Evolutionary conservation across 2,329 filamentous ascomycete species (phyloP).

Genomic region (Lachnellula subtilissima): DNA sequence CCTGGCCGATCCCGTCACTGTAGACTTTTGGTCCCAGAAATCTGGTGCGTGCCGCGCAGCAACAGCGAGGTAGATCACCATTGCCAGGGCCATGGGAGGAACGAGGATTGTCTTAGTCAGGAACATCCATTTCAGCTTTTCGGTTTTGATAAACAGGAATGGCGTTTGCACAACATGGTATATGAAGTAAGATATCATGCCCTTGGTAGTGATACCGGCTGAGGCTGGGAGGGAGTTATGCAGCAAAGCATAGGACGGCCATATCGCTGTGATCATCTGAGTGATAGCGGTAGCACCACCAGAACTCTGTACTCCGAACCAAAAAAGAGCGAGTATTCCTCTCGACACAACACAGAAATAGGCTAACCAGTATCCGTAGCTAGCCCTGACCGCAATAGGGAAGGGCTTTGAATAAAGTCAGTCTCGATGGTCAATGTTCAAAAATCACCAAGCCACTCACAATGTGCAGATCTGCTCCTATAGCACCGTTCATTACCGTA

Average conservation of each 20-base stretch:
- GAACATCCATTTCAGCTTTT: slow-evolving; percentile 45
- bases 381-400: slow-evolving; percentile 9
- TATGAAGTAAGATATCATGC: slow-evolving; percentile 49
- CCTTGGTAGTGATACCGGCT: slow-evolving; percentile 47
- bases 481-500: slow-evolving; percentile 40
- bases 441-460: background rate
- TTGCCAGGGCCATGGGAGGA: slow-evolving; percentile 8
- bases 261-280: slow-evolving; percentile 40
- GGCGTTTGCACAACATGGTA: slow-evolving; percentile 11
- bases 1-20: slow-evolving; percentile 2
- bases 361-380: slow-evolving; percentile 10
- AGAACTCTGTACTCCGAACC: slow-evolving; percentile 12
- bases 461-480: slow-evolving; percentile 29
- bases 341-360: slow-evolving; percentile 12
- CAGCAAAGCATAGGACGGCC: slow-evolving; percentile 44
- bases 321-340: slow-evolving; percentile 15
- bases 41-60: slow-evolving; percentile 3
- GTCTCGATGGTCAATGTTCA: too few relatives aligned
- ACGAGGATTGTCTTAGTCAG: slow-evolving; percentile 39
- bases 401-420: slow-evolving; percentile 2
- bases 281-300: slow-evolving; percentile 25
- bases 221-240: slow-evolving; percentile 45
- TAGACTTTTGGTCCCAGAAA: slow-evolving; percentile 8
- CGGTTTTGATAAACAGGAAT: slow-evolving; percentile 44
- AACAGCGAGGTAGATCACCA: slow-evolving; percentile 6